phyloP scores from a whole-genome alignment of 805 yeast genomes.

The Jamesozyma gamospora region DNA sequence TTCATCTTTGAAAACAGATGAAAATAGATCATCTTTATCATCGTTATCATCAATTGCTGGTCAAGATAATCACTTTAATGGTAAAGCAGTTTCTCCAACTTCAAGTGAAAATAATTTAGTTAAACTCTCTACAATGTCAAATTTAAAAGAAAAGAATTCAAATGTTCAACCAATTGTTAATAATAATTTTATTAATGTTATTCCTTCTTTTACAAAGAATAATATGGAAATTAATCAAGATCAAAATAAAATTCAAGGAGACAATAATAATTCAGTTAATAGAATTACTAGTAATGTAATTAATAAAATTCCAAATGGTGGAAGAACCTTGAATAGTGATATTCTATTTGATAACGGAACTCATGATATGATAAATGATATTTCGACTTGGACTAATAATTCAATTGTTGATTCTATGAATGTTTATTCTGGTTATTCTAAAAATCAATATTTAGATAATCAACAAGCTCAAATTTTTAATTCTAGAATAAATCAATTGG shows the following conservation, averaged over 20 bases:
- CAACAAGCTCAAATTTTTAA: background rate
- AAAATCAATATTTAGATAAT: background rate
- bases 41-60: background rate
- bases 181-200: background rate
- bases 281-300: background rate
- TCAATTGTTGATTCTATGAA: constrained; percentile 17
- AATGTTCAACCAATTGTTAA: background rate
- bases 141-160: background rate
- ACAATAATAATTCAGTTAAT: background rate
- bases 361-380: constrained; percentile 50
- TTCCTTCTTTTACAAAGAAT: background rate
- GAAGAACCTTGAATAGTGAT: constrained; percentile 4
- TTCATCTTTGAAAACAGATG: background rate
- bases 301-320: background rate
- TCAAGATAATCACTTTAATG: background rate
- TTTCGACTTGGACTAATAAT: constrained; percentile 45
- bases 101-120: background rate
- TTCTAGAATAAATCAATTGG: background rate
- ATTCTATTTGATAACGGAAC: constrained; percentile 33
- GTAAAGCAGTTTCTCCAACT: constrained; percentile 1
- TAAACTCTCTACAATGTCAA: background rate
- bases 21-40: background rate
- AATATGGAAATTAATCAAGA: background rate
- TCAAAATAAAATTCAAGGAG: too few species aligned
- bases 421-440: background rate